Conservation (phyloP, 2,329 filamentous ascomycete genomes). For the Sarocladium kiliense region DNA sequence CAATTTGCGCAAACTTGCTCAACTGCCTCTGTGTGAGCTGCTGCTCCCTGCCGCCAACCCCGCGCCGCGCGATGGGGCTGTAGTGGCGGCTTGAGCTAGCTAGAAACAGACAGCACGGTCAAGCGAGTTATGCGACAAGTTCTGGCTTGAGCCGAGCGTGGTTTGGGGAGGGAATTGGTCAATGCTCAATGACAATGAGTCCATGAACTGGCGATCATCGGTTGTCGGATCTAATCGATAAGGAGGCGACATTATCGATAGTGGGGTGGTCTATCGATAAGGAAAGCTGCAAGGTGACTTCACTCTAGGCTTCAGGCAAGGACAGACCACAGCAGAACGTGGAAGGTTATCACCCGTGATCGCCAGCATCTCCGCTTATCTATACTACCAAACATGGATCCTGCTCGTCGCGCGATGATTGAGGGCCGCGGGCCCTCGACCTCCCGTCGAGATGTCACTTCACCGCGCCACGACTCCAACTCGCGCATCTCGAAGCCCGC, state of each 20-base stretch:
- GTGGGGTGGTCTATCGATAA: not conserved
- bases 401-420: slow-evolving; percentile 50
- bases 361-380: not conserved
- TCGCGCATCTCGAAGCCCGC: slow-evolving; percentile 52
- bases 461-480: slow-evolving; percentile 49
- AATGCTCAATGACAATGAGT: too few relatives aligned
- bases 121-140: not conserved
- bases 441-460: slow-evolving; percentile 44
- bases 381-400: slow-evolving; percentile 39
- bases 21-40: not conserved
- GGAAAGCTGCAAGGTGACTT: not conserved
- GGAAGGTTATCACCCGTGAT: not conserved
- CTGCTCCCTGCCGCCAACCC: not conserved
- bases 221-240: slow-evolving; percentile 7
- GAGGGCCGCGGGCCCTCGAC: slow-evolving; percentile 36
- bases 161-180: too few relatives aligned
- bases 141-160: too few relatives aligned
- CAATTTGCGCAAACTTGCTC: slow-evolving; percentile 9
- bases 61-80: not conserved
- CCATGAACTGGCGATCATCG: too few relatives aligned
- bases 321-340: too few relatives aligned
- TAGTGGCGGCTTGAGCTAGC: not conserved
- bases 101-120: not conserved
- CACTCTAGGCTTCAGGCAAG: not conserved
- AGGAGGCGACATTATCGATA: not conserved